A percentile compares a stretch with the other conserved stretches of the same genome.
Evolutionary conservation across 164 flowering plant genomes (phyloP).

Genomic region (Dillenia suffruticosa): DNA sequence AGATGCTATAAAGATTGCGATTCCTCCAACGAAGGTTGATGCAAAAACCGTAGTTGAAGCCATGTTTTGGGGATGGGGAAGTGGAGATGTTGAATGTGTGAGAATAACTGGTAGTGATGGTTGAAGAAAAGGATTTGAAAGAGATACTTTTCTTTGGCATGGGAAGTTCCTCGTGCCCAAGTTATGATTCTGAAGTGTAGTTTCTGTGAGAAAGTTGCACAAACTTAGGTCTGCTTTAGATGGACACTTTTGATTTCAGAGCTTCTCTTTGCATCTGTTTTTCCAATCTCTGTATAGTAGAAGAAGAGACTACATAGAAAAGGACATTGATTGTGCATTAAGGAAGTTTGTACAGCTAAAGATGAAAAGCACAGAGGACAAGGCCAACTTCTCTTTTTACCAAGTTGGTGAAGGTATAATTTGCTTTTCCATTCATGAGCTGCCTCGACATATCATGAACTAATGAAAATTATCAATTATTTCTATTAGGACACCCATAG

Average conservation of each 20-base stretch:
- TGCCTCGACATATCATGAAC: too few species aligned
- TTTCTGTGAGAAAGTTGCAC: slow-evolving; percentile 8
- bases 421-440: too few species aligned
- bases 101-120: not conserved
- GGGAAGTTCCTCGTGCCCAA: slow-evolving; percentile 6
- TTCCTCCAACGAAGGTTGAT: not conserved
- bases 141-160: slow-evolving; percentile 21
- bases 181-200: not conserved
- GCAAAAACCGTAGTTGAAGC: not conserved
- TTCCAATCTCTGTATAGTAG: not conserved
- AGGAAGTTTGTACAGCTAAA: too few species aligned
- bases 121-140: not conserved
- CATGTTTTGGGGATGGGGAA: not conserved
- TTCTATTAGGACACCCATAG: too few species aligned
- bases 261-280: slow-evolving; percentile 8
- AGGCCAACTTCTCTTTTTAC: too few species aligned
- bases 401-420: too few species aligned
- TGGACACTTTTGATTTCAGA: not conserved
- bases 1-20: not conserved
- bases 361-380: too few species aligned
- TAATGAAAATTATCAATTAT: too few species aligned
- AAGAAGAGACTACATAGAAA: too few species aligned
- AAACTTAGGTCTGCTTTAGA: slow-evolving; percentile 4
- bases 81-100: slow-evolving; percentile 1
- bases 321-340: too few species aligned